phyloP scores from a whole-genome alignment of 768 basidiomycete genomes.

The Tylopilus balloui region DNA sequence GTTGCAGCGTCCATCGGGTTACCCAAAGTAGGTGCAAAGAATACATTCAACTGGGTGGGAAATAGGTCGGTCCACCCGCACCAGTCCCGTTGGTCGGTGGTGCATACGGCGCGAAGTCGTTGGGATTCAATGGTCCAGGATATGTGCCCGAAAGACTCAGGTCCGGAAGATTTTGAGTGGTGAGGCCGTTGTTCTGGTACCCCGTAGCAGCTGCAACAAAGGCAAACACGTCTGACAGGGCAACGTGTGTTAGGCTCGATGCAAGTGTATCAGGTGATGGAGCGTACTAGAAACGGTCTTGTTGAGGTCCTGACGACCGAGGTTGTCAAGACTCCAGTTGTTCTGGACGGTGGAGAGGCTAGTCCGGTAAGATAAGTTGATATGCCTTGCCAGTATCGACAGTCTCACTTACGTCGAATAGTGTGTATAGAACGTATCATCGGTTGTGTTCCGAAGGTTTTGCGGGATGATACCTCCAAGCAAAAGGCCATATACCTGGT shows the following conservation, averaged over 20 bases:
- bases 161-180: slow-evolving; percentile 27
- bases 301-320: slow-evolving; percentile 56
- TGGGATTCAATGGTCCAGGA: slow-evolving; percentile 44
- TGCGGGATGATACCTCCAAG: slow-evolving; percentile 44
- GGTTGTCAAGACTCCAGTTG: slow-evolving; percentile 58
- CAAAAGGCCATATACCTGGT: slow-evolving; percentile 44
- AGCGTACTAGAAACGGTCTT: slow-evolving; percentile 27
- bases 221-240: slow-evolving; percentile 43
- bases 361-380: background rate
- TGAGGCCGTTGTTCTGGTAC: slow-evolving; percentile 37
- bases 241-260: background rate
- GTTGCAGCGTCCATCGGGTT: too few relatives aligned
- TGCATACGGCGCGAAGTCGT: slow-evolving; percentile 39
- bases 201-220: slow-evolving; percentile 44
- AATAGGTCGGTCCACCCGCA: slow-evolving; percentile 41
- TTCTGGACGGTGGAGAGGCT: slow-evolving; percentile 49
- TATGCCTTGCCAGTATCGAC: background rate
- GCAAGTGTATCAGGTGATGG: background rate
- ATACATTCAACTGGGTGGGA: slow-evolving; percentile 33
- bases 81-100: slow-evolving; percentile 38
- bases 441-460: slow-evolving; percentile 39
- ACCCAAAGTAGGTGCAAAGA: slow-evolving; percentile 33
- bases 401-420: slow-evolving; percentile 39
- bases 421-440: slow-evolving; percentile 55
- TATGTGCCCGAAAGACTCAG: slow-evolving; percentile 39